Conservation (phyloP, 2,329 filamentous ascomycete genomes). For the Trichoderma koningiopsis region DNA sequence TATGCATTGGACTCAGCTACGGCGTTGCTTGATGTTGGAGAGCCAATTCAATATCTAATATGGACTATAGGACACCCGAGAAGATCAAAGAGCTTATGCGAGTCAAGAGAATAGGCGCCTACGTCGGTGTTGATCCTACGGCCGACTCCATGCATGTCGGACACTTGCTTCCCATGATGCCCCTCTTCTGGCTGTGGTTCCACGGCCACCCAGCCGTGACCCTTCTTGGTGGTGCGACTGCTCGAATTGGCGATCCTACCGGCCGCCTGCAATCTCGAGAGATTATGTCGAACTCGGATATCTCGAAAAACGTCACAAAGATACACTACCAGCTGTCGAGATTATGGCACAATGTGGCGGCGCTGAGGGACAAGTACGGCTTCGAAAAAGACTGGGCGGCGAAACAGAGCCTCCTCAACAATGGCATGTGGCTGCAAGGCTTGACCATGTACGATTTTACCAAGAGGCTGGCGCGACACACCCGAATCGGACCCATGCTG, state of each 20-base stretch:
- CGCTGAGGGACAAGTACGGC: conserved; percentile 65
- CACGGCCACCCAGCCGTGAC: conserved; percentile 70
- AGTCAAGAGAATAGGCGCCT: conserved; percentile 68
- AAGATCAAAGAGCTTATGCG: conserved; percentile 66
- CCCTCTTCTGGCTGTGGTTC: conserved; percentile 81
- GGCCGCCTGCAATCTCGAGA: conserved; percentile 65
- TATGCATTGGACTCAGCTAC: conserved; percentile 43
- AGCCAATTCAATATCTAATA: not conserved
- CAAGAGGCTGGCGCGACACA: conserved; percentile 69
- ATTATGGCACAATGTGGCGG: conserved; percentile 74
- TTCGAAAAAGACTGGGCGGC: conserved; percentile 66
- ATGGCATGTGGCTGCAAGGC: conserved; percentile 79
- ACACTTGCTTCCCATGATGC: conserved; percentile 80
- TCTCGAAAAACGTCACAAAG: conserved; percentile 65
- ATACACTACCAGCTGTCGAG: conserved; percentile 70
- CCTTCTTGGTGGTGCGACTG: conserved; percentile 73
- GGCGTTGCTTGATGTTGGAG: not conserved
- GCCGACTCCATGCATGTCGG: conserved; percentile 78
- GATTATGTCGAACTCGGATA: conserved; percentile 52
- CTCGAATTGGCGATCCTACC: conserved; percentile 77
- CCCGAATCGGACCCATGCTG: conserved; percentile 84
- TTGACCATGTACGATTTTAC: conserved; percentile 74
- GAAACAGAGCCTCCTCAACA: conserved; percentile 72
- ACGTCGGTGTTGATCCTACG: conserved; percentile 82
- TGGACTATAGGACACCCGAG: conserved; percentile 44